Base-by-base conservation (phyloP, 805 yeast genomes). In the Kregervanrija pseudodelftensis region DNA sequence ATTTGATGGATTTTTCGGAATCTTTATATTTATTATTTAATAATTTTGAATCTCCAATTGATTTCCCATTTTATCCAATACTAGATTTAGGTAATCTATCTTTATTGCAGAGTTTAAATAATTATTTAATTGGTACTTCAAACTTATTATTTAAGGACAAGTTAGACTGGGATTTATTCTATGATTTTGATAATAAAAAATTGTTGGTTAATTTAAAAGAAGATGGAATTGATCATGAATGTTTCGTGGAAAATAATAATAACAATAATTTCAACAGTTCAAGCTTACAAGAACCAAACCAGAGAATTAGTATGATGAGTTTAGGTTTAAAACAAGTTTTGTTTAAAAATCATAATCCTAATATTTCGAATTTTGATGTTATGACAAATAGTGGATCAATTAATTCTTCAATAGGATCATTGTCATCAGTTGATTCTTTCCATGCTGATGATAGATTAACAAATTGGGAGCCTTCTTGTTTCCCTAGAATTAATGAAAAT, bases 41-140 rank as follows among this genome's bases (percentile, higher is more conserved):
- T 35, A 37, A 35, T 7, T 28, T 30, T 4, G 39, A 40, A 9
- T 22, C 32, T 14, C 12, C 40, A 14, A 40, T 13, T 38, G 37
- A 43, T 8, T 47, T 49, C 17, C 51, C 55, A 8, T 54, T 44
- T 36, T 55, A 54, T 40, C 89, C 89, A 2, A 71, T 79, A 30
- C 65, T 80, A 36, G 89, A 82, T 50, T 73, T 81, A 1, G 76
- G 82, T 2, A 73, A 78, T 47, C 63, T 80, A 37, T 80, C 77
- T 47, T 50, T 72, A 1, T 58, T 79, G 41, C 67, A 68, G 48
- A 63, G 56, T 42, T 69, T 65, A 48, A 65, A 53, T 30, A 64
- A 64, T 30, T 77, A 67, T 52, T 63, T 83, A 40, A 73, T 84
- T 2, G 91, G 91, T 3, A 81, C 88, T 3, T 77, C 82, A 36